A percentile compares a stretch with the other conserved stretches of the same genome.
These are phyloP conservation scores for Naganishia sp. DNA, from an alignment of 1,284 basidiomycete genomes.

Conservation along the genomic window DNA sequence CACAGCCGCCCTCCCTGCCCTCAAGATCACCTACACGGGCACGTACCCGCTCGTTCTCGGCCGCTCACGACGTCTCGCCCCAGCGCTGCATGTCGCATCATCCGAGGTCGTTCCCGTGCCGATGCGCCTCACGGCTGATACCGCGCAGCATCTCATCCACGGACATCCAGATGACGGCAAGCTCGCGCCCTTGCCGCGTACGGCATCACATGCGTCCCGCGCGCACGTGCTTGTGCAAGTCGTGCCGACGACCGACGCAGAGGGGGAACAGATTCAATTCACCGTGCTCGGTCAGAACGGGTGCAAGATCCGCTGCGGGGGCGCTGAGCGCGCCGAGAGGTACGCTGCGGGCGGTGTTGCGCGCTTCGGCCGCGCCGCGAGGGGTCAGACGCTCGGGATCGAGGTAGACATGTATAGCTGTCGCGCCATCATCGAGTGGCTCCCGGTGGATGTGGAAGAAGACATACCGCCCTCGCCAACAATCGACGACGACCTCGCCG, in stretches of 20 bases:
- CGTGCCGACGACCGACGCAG: neutral
- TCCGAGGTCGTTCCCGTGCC: constrained; percentile 2
- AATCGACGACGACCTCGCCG: constrained; percentile 1
- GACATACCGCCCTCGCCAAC: neutral
- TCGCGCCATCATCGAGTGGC: constrained; percentile 27
- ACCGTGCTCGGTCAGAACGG: constrained; percentile 33
- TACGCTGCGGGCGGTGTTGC: constrained; percentile 19
- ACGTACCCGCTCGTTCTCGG: constrained; percentile 30
- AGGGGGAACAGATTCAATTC: constrained; percentile 2
- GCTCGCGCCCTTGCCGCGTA: constrained; percentile 24
- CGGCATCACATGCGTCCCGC: constrained; percentile 30
- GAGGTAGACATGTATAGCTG: constrained; percentile 35
- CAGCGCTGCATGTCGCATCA: neutral
- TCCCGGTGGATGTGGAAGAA: neutral
- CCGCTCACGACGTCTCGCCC: constrained; percentile 11
- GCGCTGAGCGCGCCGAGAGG: neutral
- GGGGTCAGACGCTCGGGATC: constrained; percentile 1
- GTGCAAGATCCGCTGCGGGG: constrained; percentile 22
- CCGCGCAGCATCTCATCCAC: neutral
- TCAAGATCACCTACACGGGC: constrained; percentile 24
- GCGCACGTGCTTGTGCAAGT: constrained; percentile 28
- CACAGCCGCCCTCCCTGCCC: neutral
- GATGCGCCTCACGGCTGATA: neutral
- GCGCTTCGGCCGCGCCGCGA: neutral
- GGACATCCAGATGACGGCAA: neutral